These are phyloP conservation scores for Medicago lupulina DNA, from an alignment of 306 rosid species.

Conservation along the genomic window DNA sequence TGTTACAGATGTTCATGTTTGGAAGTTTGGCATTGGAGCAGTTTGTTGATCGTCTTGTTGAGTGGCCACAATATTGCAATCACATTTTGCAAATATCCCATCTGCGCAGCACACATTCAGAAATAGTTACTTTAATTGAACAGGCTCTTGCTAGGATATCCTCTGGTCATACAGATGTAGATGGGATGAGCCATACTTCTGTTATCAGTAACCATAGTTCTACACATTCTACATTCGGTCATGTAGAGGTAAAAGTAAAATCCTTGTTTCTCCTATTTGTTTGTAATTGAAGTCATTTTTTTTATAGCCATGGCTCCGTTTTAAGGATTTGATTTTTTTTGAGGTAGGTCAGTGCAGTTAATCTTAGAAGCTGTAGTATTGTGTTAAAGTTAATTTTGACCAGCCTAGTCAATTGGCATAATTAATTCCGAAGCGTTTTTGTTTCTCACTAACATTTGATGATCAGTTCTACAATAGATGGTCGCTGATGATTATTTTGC, in stretches of 20 bases:
- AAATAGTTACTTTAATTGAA: slow-evolving; percentile 82
- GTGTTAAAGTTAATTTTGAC: too few species aligned
- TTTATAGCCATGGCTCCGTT: slow-evolving; percentile 13
- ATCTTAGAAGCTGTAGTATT: too few species aligned
- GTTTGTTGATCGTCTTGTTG: slow-evolving; percentile 94
- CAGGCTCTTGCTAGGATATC: slow-evolving; percentile 91
- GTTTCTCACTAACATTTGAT: too few species aligned
- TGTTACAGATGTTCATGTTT: slow-evolving; percentile 93
- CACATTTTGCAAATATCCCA: slow-evolving; percentile 98
- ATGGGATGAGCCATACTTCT: slow-evolving; percentile 68
- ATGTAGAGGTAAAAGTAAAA: slow-evolving; percentile 67
- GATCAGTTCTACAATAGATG: too few species aligned
- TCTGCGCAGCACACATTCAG: slow-evolving; percentile 78
- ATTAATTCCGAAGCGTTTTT: too few species aligned
- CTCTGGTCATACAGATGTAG: slow-evolving; percentile 76
- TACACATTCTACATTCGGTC: slow-evolving; percentile 59
- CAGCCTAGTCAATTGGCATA: too few species aligned
- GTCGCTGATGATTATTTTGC: too few species aligned
- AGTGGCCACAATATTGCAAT: slow-evolving; percentile 99
- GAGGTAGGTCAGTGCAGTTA: background rate
- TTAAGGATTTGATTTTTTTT: slow-evolving; percentile 12
- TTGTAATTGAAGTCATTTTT: background rate
- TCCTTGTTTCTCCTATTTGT: background rate
- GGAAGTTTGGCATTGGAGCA: slow-evolving; percentile 96
- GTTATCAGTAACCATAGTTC: slow-evolving; percentile 60